Evolutionary conservation across 208 protist species (phyloP).

Genomic region (Leishmania martiniquensis): DNA sequence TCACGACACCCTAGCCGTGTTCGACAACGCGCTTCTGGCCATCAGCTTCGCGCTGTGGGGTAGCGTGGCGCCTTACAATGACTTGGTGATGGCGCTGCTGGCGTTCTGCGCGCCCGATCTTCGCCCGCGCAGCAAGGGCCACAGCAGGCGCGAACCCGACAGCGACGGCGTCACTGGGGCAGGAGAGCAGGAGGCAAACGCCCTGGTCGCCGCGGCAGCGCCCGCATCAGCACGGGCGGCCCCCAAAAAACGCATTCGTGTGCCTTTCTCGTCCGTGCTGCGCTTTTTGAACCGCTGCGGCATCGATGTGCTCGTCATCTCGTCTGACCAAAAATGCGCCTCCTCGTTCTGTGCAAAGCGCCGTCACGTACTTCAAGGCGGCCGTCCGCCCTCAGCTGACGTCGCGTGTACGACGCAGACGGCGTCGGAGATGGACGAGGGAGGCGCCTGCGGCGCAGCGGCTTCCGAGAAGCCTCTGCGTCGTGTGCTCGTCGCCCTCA

Average conservation of each 20-base stretch:
- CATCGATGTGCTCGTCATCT: slow-evolving; percentile 52
- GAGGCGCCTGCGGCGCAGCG: no score
- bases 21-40: slow-evolving; percentile 61
- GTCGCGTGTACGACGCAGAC: not conserved
- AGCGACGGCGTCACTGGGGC: not conserved
- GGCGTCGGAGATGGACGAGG: no score
- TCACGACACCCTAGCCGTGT: slow-evolving; percentile 32
- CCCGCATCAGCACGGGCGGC: not conserved
- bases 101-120: slow-evolving; percentile 30
- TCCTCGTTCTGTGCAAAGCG: slow-evolving; percentile 53
- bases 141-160: not conserved
- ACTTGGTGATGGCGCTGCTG: slow-evolving; percentile 40
- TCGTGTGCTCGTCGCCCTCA: slow-evolving; percentile 51
- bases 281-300: slow-evolving; percentile 52
- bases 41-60: slow-evolving; percentile 62
- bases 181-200: not conserved
- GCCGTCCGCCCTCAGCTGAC: not conserved
- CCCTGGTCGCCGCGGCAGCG: not conserved
- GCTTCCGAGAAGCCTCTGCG: no score
- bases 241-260: slow-evolving; percentile 9
- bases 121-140: not conserved
- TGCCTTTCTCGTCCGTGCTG: slow-evolving; percentile 33
- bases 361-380: slow-evolving; percentile 18
- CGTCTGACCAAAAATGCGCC: slow-evolving; percentile 34
- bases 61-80: slow-evolving; percentile 56